Base-by-base conservation (phyloP, 78 protist genomes). In the Isochrysis galbana region DNA sequence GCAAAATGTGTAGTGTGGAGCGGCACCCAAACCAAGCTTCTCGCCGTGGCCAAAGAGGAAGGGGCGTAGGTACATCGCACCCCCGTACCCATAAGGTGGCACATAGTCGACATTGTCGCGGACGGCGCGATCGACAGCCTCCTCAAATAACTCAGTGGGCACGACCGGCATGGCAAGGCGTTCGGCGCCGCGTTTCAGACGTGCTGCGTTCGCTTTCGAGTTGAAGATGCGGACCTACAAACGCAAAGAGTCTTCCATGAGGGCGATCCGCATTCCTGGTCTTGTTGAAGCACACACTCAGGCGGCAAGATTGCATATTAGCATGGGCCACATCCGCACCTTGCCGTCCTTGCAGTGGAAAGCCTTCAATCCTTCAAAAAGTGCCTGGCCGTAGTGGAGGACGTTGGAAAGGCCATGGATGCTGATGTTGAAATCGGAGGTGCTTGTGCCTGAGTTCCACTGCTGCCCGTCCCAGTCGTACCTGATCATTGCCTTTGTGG, bases 41-140 rank as follows among this genome's bases (percentile, higher is more conserved):
- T 39, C 82, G 67, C 92, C 92, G 55, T 72, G 87, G 69, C 92
- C 92, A 70, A 90, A 90, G 51, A 90, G 70, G 51, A 90, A 21
- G 14, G 92, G 92, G 32, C 92, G 84, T 0, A 90, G 72, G 87
- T 90, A 90, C 87, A 90, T 32, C 38, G 92, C 1, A 26, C 92
- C 92, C 19, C 92, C 92, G 36, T 42, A 29, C 34, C 92, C 92
- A 86, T 70, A 90, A 23, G 92, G 92, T 32, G 92, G 92, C 36
- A 90, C 42, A 70, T 25, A 90, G 5, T 69, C 92, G 39, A 70
- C 39, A 48, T 90, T 90, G 34, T 32, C 54, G 21, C 19, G 3
- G 14, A 90, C 39, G 38, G 11, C 84, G n/a, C 87, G 84, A 47
- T 90, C 89, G 72, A 89, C 14, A 0, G 87, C 93, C 41, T 91